phyloP scores from a whole-genome alignment of 345 rosid species.

The Punica granatum region DNA sequence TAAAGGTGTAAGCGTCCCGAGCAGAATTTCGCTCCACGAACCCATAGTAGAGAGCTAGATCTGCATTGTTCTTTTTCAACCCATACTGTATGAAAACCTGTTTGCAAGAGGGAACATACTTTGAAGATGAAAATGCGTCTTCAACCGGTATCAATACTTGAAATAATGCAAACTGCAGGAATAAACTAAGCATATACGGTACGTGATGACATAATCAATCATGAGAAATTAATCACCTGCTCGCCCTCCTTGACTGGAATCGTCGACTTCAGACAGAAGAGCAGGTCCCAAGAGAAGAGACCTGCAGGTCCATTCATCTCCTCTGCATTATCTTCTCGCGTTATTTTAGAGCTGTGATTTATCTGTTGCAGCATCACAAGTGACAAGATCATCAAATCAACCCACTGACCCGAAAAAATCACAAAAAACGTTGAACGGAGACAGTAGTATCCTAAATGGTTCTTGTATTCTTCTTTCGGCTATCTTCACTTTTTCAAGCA shows the following conservation, averaged over 20 bases:
- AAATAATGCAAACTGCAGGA: not conserved
- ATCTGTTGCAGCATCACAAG: slow-evolving; percentile 12
- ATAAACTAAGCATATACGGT: not conserved
- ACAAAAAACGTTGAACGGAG: not conserved
- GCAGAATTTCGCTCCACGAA: slow-evolving; percentile 11
- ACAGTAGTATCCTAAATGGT: too few relatives aligned
- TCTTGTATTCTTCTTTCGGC: not conserved
- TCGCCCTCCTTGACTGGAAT: slow-evolving; percentile 19
- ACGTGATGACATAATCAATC: not conserved
- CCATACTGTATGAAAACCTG: slow-evolving; percentile 23
- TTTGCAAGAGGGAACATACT: not conserved
- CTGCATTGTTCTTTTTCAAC: slow-evolving; percentile 19
- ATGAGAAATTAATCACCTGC: slow-evolving; percentile 13
- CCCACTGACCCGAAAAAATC: not conserved
- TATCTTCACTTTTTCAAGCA: not conserved
- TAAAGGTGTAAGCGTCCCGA: slow-evolving; percentile 11
- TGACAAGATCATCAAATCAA: not conserved
- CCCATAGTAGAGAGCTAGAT: slow-evolving; percentile 19
- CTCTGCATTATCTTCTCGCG: slow-evolving; percentile 17
- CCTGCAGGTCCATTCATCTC: slow-evolving; percentile 24
- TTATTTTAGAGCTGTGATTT: slow-evolving; percentile 15
- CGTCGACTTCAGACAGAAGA: slow-evolving; percentile 20
- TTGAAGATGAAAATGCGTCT: not conserved
- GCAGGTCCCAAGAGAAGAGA: slow-evolving; percentile 22
- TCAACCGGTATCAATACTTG: too few relatives aligned